Evolutionary conservation across 352 stramenopile genomes (phyloP).

Genomic region (Phytopythium ostracodes): DNA sequence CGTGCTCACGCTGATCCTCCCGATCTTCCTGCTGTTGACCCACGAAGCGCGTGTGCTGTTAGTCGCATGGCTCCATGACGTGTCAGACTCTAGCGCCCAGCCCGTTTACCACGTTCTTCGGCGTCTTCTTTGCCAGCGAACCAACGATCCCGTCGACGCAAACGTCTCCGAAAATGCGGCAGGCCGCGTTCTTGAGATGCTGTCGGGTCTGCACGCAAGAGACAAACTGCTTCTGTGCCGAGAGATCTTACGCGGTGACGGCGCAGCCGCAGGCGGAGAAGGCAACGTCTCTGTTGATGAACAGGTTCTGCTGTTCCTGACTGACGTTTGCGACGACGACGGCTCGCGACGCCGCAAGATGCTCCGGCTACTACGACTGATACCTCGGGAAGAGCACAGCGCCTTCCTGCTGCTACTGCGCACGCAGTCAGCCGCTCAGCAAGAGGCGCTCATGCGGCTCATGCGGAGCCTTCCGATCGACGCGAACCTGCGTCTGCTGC

Average conservation of each 20-base stretch:
- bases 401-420: constrained; percentile 42
- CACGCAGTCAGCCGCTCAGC: constrained; percentile 50
- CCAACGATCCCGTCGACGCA: neutral
- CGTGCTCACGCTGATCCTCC: constrained; percentile 21
- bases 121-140: constrained; percentile 6
- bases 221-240: neutral
- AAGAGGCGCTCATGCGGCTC: constrained; percentile 52
- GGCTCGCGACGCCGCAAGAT: constrained; percentile 35
- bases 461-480: constrained; percentile 48
- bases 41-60: constrained; percentile 24
- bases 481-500: constrained; percentile 42
- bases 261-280: neutral
- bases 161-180: constrained; percentile 13
- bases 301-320: constrained; percentile 42
- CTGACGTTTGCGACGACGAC: constrained; percentile 21
- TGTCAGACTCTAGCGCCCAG: constrained; percentile 28
- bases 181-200: neutral
- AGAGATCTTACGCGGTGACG: neutral
- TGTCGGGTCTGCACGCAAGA: neutral
- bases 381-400: constrained; percentile 27
- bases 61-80: constrained; percentile 37
- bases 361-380: constrained; percentile 40
- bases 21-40: constrained; percentile 27
- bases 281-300: constrained; percentile 23
- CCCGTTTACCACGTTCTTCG: constrained; percentile 41